These are phyloP conservation scores for Geopyxis carbonaria DNA, from an alignment of 495 filamentous ascomycete species.

Conservation along the genomic window DNA sequence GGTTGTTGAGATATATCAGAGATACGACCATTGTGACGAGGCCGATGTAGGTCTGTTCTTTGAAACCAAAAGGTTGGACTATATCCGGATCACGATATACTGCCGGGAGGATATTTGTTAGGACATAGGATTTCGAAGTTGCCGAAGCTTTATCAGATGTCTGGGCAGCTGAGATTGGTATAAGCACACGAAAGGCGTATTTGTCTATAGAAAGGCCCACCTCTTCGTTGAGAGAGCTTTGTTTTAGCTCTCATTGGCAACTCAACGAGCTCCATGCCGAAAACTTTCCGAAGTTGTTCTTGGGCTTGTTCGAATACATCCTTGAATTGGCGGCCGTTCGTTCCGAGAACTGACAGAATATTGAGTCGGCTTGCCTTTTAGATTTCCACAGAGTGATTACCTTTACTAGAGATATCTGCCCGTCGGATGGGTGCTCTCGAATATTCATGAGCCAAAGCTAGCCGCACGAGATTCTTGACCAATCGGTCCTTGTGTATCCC, in stretches of 20 bases:
- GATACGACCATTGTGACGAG: constrained; percentile 65
- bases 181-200: not conserved
- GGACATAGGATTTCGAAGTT: constrained; percentile 46
- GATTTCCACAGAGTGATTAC: constrained; percentile 25
- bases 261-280: constrained; percentile 78
- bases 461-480: constrained; percentile 79
- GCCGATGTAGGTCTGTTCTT: constrained; percentile 62
- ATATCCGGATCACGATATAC: constrained; percentile 47
- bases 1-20: constrained; percentile 53
- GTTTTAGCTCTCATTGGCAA: constrained; percentile 64
- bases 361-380: constrained; percentile 8
- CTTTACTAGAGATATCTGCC: constrained; percentile 59
- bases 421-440: constrained; percentile 60
- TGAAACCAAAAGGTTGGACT: constrained; percentile 41
- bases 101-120: constrained; percentile 51
- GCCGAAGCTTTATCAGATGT: constrained; percentile 30
- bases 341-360: constrained; percentile 32
- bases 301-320: constrained; percentile 52
- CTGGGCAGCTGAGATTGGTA: constrained; percentile 38
- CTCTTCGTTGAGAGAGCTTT: constrained; percentile 56
- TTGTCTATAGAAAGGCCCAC: constrained; percentile 32
- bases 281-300: constrained; percentile 41
- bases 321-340: constrained; percentile 46
- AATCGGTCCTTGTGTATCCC: constrained; percentile 43
- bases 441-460: constrained; percentile 77